These are phyloP conservation scores for Nidula niveotomentosa DNA, from an alignment of 1,284 basidiomycete species.

Conservation along the genomic window DNA sequence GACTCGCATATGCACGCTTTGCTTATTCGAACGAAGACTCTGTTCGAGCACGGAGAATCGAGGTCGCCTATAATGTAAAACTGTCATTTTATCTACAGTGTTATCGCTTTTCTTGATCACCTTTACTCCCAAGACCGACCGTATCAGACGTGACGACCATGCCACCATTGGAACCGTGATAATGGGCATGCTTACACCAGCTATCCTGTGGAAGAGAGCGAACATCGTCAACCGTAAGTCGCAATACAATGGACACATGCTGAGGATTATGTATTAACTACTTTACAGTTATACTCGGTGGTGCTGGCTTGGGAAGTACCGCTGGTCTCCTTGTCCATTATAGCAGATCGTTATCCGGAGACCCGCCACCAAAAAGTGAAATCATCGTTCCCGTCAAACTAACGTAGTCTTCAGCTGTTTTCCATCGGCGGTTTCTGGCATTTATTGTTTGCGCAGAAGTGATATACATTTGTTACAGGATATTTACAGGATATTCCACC, in stretches of 20 bases:
- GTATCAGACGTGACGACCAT: slow-evolving; percentile 64
- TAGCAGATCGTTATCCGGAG: slow-evolving; percentile 46
- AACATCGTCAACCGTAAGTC: slow-evolving; percentile 52
- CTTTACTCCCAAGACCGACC: slow-evolving; percentile 40
- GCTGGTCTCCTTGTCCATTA: slow-evolving; percentile 59
- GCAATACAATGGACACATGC: not conserved
- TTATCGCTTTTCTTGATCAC: slow-evolving; percentile 3
- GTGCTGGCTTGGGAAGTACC: slow-evolving; percentile 64
- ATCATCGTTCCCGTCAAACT: not conserved
- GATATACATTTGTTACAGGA: too few species aligned
- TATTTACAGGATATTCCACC: too few species aligned
- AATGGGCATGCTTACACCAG: slow-evolving; percentile 59
- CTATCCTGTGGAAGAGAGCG: slow-evolving; percentile 68
- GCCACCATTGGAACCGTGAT: slow-evolving; percentile 68
- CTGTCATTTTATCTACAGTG: not conserved
- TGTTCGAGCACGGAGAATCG: slow-evolving; percentile 27
- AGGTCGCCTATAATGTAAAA: slow-evolving; percentile 57
- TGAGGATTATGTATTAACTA: too few species aligned
- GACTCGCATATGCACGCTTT: slow-evolving; percentile 35
- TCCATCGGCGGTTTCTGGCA: too few species aligned
- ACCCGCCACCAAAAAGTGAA: slow-evolving; percentile 39
- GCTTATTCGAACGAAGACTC: slow-evolving; percentile 32
- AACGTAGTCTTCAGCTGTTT: not conserved
- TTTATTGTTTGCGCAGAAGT: too few species aligned
- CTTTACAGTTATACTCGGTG: slow-evolving; percentile 61